Evolutionary conservation across 208 protist species (phyloP).

Genomic region (Balamuthia mandrillaris): DNA sequence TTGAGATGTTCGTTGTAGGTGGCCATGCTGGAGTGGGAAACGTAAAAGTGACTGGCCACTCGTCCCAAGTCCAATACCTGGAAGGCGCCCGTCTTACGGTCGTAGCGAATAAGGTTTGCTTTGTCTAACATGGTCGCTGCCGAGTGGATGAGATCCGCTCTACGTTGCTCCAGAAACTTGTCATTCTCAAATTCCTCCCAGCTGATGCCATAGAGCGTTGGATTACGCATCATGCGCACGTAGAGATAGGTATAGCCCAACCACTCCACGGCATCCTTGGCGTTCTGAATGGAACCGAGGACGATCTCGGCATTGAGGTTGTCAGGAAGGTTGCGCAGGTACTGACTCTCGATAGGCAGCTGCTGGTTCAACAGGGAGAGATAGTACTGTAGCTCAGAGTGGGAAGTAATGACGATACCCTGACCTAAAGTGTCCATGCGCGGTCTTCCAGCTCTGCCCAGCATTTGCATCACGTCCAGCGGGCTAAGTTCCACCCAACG

Average conservation of each 20-base stretch:
- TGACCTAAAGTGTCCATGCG: constrained; percentile 90
- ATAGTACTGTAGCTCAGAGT: constrained; percentile 96
- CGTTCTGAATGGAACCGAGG: constrained; percentile 88
- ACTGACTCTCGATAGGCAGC: constrained; percentile 98
- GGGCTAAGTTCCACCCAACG: constrained; percentile 89
- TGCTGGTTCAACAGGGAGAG: constrained; percentile 96
- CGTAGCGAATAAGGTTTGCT: constrained; percentile 88
- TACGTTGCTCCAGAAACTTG: constrained; percentile 75
- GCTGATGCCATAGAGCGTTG: constrained; percentile 90
- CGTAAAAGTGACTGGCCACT: constrained; percentile 97
- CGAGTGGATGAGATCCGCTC: constrained; percentile 92
- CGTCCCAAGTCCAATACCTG: constrained; percentile 91
- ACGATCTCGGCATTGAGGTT: constrained; percentile 98
- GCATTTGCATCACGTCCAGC: constrained; percentile 99
- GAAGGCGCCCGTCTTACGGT: constrained; percentile 79
- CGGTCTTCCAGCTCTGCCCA: constrained; percentile 96
- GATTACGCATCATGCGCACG: constrained; percentile 93
- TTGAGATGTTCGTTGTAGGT: constrained; percentile 91
- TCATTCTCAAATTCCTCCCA: constrained; percentile 86
- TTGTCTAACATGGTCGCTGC: constrained; percentile 85
- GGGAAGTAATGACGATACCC: constrained; percentile 88
- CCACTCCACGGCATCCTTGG: constrained; percentile 93
- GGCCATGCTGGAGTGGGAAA: constrained; percentile 89
- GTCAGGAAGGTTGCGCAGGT: constrained; percentile 90
- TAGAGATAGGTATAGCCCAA: constrained; percentile 97